Evolutionary conservation across 83 land plant genomes (phyloP).

Genomic region (Larix sibirica): DNA sequence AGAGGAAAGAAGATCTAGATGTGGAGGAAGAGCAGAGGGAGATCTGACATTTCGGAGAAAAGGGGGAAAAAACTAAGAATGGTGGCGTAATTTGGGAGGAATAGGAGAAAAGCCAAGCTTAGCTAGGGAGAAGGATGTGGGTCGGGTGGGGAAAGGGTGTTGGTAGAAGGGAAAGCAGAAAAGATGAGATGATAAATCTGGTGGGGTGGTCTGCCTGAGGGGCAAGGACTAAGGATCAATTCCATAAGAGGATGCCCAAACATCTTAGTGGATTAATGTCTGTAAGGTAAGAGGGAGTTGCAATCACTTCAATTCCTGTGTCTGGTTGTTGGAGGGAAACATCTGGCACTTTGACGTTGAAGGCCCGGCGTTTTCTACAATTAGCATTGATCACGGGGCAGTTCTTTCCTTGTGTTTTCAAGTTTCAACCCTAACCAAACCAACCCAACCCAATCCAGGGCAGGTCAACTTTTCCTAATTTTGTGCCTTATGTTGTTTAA

Average conservation of each 20-base stretch:
- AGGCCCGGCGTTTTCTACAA: slow-evolving; percentile 34
- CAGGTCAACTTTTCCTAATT: slow-evolving; percentile 6
- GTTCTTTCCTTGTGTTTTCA: slow-evolving; percentile 2
- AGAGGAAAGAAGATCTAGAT: no score
- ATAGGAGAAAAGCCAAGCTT: no score
- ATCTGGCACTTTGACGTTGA: slow-evolving; percentile 37
- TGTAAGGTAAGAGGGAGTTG: background rate
- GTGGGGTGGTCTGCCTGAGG: slow-evolving; percentile 11
- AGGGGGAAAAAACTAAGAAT: background rate
- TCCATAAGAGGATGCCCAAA: background rate
- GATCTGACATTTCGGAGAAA: background rate
- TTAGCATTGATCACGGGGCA: slow-evolving; percentile 24
- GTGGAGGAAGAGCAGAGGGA: background rate
- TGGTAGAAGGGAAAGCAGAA: background rate
- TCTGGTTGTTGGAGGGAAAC: slow-evolving; percentile 13
- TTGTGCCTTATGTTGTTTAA: slow-evolving; percentile 1
- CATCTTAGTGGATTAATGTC: background rate
- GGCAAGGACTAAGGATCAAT: background rate
- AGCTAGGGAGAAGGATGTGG: background rate
- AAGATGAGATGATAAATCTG: slow-evolving; percentile 8
- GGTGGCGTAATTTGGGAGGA: no score
- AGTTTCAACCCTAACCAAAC: background rate
- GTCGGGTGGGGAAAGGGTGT: slow-evolving; percentile 12
- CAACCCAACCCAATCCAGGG: background rate
- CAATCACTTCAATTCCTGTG: background rate